phyloP scores from a whole-genome alignment of 345 rosid species.

The Adansonia digitata region DNA sequence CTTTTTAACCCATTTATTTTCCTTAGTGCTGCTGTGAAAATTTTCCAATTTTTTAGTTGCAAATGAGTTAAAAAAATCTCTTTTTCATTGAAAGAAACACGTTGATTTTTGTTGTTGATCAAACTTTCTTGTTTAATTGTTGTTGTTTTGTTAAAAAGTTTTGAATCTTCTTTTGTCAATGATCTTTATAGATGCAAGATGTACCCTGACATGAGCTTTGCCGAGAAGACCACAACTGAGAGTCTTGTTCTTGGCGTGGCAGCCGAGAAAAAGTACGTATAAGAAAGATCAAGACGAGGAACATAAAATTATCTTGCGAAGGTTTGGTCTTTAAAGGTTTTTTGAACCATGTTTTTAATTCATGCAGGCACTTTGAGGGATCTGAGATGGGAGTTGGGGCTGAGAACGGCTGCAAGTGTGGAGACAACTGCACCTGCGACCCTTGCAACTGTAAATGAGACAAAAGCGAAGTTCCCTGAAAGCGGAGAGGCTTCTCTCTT shows the following conservation, averaged over 20 bases:
- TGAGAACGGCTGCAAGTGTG: slow-evolving; percentile 88
- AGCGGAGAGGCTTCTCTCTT: background rate
- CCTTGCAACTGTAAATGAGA: too few species aligned
- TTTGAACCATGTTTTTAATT: background rate
- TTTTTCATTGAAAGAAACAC: background rate
- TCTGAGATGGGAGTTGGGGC: slow-evolving; percentile 43
- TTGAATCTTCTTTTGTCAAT: background rate
- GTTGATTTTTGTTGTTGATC: background rate
- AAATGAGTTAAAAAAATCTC: background rate
- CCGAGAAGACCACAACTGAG: slow-evolving; percentile 51
- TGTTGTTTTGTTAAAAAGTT: too few species aligned
- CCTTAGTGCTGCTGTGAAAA: background rate
- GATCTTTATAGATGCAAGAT: slow-evolving; percentile 60
- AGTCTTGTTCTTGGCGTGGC: slow-evolving; percentile 55
- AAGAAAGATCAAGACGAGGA: background rate
- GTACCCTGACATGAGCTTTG: slow-evolving; percentile 52
- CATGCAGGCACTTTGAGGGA: slow-evolving; percentile 38
- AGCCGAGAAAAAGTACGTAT: slow-evolving; percentile 30
- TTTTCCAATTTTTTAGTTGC: background rate
- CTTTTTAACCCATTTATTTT: background rate
- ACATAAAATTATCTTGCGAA: too few species aligned
- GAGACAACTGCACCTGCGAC: too few species aligned
- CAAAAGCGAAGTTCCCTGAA: background rate
- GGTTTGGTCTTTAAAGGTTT: background rate
- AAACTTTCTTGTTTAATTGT: background rate